Evolutionary conservation across 2,329 filamentous ascomycete species (phyloP).

Genomic region (Neonectria hederae): DNA sequence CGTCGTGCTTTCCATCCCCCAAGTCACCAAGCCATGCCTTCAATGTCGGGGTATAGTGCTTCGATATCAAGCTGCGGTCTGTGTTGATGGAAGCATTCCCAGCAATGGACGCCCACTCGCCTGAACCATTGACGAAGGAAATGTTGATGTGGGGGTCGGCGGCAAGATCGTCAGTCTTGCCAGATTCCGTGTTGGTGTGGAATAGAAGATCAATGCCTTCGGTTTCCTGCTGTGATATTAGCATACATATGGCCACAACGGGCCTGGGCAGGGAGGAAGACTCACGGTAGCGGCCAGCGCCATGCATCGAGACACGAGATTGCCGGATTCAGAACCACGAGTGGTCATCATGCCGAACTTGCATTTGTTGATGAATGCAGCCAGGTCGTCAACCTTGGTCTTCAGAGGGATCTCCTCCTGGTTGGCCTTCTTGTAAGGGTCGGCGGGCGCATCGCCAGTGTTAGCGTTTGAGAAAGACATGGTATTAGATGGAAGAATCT

Average conservation of each 20-base stretch:
- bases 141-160: slow-evolving; percentile 81
- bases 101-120: slow-evolving; percentile 89
- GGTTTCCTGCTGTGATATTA: slow-evolving; percentile 65
- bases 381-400: slow-evolving; percentile 80
- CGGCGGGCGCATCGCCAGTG: slow-evolving; percentile 70
- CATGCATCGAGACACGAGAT: slow-evolving; percentile 86
- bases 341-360: slow-evolving; percentile 95
- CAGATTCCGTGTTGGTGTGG: slow-evolving; percentile 89
- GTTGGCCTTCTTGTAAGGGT: slow-evolving; percentile 83
- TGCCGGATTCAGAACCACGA: slow-evolving; percentile 68
- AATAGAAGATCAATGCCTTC: slow-evolving; percentile 86
- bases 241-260: background rate
- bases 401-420: slow-evolving; percentile 71
- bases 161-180: slow-evolving; percentile 84
- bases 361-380: slow-evolving; percentile 73
- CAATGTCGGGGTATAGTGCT: slow-evolving; percentile 77
- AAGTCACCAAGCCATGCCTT: slow-evolving; percentile 91
- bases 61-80: slow-evolving; percentile 73
- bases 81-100: slow-evolving; percentile 76
- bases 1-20: slow-evolving; percentile 84
- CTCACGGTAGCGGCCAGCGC: slow-evolving; percentile 79
- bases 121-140: slow-evolving; percentile 77
- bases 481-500: slow-evolving; percentile 37
- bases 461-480: slow-evolving; percentile 64
- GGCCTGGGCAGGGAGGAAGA: background rate